These are phyloP conservation scores for Boletus smithii DNA, from an alignment of 1,284 basidiomycete genomes.

Conservation along the genomic window DNA sequence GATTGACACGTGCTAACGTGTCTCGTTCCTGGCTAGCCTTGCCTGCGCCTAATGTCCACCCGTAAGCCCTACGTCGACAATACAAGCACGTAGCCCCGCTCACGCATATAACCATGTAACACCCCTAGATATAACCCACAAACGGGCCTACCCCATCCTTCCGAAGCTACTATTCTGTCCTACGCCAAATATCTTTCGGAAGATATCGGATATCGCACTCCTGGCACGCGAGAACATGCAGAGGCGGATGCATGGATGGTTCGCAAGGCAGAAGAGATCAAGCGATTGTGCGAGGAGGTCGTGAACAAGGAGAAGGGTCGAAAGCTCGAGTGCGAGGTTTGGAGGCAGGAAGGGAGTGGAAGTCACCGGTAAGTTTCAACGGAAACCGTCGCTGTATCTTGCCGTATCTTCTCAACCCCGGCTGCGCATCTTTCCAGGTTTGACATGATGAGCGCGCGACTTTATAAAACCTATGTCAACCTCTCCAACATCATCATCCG, in stretches of 20 bases:
- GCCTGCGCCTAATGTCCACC: slow-evolving; percentile 39
- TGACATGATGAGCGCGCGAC: slow-evolving; percentile 78
- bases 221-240: slow-evolving; percentile 88
- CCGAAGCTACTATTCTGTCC: slow-evolving; percentile 63
- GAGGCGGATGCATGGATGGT: slow-evolving; percentile 84
- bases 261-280: slow-evolving; percentile 58
- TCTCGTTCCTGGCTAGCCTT: slow-evolving; percentile 30
- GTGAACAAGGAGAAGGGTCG: slow-evolving; percentile 45
- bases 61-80: slow-evolving; percentile 30
- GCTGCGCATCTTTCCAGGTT: slow-evolving; percentile 47
- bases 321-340: slow-evolving; percentile 81
- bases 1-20: not conserved
- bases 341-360: slow-evolving; percentile 82
- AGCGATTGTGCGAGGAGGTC: slow-evolving; percentile 57
- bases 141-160: slow-evolving; percentile 63
- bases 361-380: slow-evolving; percentile 65
- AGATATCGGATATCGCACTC: slow-evolving; percentile 87
- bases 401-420: not conserved
- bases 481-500: slow-evolving; percentile 89
- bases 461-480: slow-evolving; percentile 90
- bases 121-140: slow-evolving; percentile 47
- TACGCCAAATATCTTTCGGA: slow-evolving; percentile 69
- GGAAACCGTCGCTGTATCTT: not conserved
- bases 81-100: not conserved
- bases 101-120: not conserved